phyloP scores from a whole-genome alignment of 2,329 filamentous ascomycete species.

The Microthyrium microscopicum region DNA sequence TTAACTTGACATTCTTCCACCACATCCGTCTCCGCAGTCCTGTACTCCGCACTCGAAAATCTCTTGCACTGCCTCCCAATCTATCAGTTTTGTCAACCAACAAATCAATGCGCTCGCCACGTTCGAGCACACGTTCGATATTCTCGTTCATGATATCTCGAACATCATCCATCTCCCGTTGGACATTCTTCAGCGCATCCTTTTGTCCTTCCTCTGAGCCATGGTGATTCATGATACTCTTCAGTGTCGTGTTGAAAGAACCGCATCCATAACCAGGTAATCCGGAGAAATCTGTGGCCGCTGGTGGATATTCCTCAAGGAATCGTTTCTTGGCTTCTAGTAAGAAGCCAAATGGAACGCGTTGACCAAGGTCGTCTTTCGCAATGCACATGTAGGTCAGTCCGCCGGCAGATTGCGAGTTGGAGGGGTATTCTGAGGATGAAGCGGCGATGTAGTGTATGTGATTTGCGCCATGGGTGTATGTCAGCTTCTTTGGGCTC shows the following conservation, averaged over 20 bases:
- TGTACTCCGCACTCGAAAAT: slow-evolving; percentile 76
- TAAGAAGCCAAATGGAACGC: slow-evolving; percentile 84
- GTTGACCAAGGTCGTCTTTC: slow-evolving; percentile 62
- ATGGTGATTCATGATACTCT: slow-evolving; percentile 64
- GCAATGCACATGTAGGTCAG: slow-evolving; percentile 87
- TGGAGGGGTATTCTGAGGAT: slow-evolving; percentile 45
- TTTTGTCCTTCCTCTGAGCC: slow-evolving; percentile 59
- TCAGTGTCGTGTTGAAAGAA: slow-evolving; percentile 67
- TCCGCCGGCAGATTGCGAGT: slow-evolving; percentile 48
- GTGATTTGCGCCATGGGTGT: slow-evolving; percentile 79
- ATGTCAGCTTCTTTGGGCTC: slow-evolving; percentile 73
- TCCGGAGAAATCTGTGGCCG: slow-evolving; percentile 52
- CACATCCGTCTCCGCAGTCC: slow-evolving; percentile 89
- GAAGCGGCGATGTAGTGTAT: slow-evolving; percentile 92
- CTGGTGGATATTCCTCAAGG: slow-evolving; percentile 49
- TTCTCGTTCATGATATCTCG: slow-evolving; percentile 90
- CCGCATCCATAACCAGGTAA: slow-evolving; percentile 83
- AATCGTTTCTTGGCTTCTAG: slow-evolving; percentile 84
- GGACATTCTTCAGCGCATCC: slow-evolving; percentile 70
- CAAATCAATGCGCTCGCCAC: slow-evolving; percentile 78
- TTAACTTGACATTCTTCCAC: slow-evolving; percentile 98
- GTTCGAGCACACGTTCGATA: slow-evolving; percentile 75
- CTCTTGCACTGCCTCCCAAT: slow-evolving; percentile 69
- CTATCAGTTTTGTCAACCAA: slow-evolving; percentile 94
- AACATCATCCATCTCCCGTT: slow-evolving; percentile 83